These are phyloP conservation scores for Elsinoe fawcettii DNA, from an alignment of 2,329 filamentous ascomycete genomes.

Conservation along the genomic window DNA sequence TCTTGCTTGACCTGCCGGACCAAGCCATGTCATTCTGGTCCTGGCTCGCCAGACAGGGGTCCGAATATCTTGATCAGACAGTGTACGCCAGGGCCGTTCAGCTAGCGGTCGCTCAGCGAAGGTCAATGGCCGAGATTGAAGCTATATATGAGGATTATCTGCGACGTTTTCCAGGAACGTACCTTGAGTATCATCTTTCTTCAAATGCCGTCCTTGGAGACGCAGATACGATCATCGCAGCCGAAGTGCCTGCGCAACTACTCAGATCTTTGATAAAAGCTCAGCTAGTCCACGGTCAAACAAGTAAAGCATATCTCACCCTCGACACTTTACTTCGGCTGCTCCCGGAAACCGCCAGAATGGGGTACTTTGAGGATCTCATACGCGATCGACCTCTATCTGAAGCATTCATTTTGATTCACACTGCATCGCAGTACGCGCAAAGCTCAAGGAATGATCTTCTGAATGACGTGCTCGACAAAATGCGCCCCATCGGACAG, in stretches of 20 bases:
- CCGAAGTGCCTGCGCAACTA: constrained; percentile 35
- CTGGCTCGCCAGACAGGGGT: constrained; percentile 39
- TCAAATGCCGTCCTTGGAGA: constrained; percentile 41
- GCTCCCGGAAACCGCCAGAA: constrained; percentile 36
- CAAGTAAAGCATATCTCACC: constrained; percentile 42
- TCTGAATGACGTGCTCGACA: neutral
- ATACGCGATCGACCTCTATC: constrained; percentile 38
- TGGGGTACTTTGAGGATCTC: constrained; percentile 40
- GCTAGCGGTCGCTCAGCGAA: constrained; percentile 37
- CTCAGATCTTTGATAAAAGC: constrained; percentile 44
- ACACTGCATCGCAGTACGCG: constrained; percentile 39
- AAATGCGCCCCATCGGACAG: neutral
- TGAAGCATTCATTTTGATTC: constrained; percentile 42
- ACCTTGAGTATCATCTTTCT: constrained; percentile 41
- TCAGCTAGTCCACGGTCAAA: constrained; percentile 39
- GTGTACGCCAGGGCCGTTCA: constrained; percentile 46
- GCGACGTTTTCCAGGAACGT: constrained; percentile 40
- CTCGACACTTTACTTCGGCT: constrained; percentile 43
- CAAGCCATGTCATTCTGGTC: constrained; percentile 39
- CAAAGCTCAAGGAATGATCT: neutral
- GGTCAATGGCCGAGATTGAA: constrained; percentile 37
- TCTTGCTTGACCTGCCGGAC: constrained; percentile 36
- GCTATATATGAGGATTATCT: constrained; percentile 39
- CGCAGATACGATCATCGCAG: constrained; percentile 27
- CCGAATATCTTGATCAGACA: constrained; percentile 32